A percentile compares a stretch with the other conserved stretches of the same genome.
phyloP scores from a whole-genome alignment of 2,329 filamentous ascomycete genomes.

The Colletotrichum nymphaeae region DNA sequence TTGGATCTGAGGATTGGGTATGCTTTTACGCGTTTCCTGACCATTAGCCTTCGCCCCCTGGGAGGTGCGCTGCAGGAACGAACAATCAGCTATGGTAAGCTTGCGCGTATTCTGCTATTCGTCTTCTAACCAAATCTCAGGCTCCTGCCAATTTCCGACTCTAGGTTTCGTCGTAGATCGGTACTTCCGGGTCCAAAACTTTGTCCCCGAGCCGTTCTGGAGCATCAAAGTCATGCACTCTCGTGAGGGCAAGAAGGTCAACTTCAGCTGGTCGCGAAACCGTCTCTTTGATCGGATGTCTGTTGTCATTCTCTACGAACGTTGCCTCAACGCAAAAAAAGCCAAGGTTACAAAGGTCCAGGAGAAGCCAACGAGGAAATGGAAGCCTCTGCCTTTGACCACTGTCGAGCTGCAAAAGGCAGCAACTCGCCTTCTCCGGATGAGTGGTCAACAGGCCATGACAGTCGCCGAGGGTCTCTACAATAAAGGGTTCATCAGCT shows the following conservation, averaged over 20 bases:
- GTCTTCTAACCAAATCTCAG: constrained; percentile 52
- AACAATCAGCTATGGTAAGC: constrained; percentile 83
- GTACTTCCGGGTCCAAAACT: constrained; percentile 93
- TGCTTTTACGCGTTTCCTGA: constrained; percentile 91
- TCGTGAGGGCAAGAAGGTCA: constrained; percentile 81
- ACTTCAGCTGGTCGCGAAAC: constrained; percentile 84
- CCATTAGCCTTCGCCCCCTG: constrained; percentile 78
- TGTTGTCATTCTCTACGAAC: constrained; percentile 85
- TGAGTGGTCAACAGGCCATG: constrained; percentile 94
- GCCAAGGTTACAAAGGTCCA: constrained; percentile 88
- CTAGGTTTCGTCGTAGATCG: constrained; percentile 97
- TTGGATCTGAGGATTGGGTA: constrained; percentile 92
- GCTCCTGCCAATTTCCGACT: constrained; percentile 95
- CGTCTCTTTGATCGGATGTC: constrained; percentile 90
- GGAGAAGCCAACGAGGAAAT: constrained; percentile 93
- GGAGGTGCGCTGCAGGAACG: constrained; percentile 74
- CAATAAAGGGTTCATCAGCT: constrained; percentile 95
- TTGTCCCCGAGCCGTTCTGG: constrained; percentile 94
- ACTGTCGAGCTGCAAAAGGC: constrained; percentile 98
- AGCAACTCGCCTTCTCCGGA: constrained; percentile 87
- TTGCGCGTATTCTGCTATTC: neutral
- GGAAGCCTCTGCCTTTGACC: constrained; percentile 91
- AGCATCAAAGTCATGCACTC: constrained; percentile 85
- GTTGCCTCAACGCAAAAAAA: constrained; percentile 79
- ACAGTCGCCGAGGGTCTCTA: constrained; percentile 87